Evolutionary conservation across 129 eudicot species (phyloP).

Genomic region (Lactuca sativa): DNA sequence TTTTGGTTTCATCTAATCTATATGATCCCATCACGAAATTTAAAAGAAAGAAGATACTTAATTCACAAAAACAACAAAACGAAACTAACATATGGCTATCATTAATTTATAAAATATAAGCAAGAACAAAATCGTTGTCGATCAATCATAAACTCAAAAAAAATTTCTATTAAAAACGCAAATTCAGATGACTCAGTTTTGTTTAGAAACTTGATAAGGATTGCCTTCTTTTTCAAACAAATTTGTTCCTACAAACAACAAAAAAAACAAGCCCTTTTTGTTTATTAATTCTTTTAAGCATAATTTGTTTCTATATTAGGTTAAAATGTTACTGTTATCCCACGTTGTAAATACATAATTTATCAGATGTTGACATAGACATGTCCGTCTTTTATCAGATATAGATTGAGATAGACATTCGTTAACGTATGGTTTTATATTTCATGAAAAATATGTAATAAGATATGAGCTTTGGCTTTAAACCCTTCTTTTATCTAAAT

Average conservation of each 20-base stretch:
- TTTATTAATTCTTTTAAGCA: background rate
- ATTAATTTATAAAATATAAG: constrained; percentile 1
- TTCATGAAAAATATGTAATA: background rate
- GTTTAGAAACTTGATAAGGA: constrained; percentile 16
- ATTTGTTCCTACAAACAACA: background rate
- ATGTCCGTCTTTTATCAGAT: background rate
- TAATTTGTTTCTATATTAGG: background rate
- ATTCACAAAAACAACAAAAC: background rate
- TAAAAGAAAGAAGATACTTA: background rate
- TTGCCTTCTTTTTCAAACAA: background rate
- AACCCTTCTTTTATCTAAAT: background rate
- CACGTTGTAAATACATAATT: background rate
- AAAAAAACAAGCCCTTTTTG: constrained; percentile 11
- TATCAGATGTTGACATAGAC: background rate
- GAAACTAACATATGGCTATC: background rate
- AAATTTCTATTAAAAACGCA: background rate
- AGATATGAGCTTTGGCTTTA: background rate
- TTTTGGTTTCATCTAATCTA: background rate
- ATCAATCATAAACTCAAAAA: background rate
- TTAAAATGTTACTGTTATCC: background rate
- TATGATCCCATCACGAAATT: background rate
- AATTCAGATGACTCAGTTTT: background rate
- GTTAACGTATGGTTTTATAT: background rate
- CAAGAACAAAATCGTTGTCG: background rate
- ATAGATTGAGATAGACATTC: background rate